Evolutionary conservation across 2,329 filamentous ascomycete species (phyloP), one percentile per base, ranked within the genome.

Genomic region (Ophiognomonia clavigignenti-juglandacearum): DNA sequence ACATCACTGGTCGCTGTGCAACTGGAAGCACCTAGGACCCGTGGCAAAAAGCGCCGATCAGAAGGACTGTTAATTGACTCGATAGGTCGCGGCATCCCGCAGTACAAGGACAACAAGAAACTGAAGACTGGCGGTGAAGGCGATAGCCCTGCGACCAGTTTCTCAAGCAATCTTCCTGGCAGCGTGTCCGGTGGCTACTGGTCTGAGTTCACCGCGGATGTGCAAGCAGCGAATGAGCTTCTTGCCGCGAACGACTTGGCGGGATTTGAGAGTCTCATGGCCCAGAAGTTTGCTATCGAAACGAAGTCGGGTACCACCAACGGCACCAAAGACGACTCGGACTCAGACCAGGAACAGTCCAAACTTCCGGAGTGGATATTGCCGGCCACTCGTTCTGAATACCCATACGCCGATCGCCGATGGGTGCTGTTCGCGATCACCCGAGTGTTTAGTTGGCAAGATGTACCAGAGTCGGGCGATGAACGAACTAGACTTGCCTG

Each of bases 61-160:
- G 75, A 80, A 43, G 83, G 84, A 8, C 70, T 87, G 7, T 67
- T 91, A 22, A 84, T 87, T 27, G 85, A 91, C 59, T 85, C 86
- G 0, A 79, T 91, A 45, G 84, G 85, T 2, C 83, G 83, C 50
- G 85, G 84, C 3, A 67, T 78, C 5, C 57, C 71, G 1, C 63
- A 65, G 10, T 57, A 67, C 4, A 67, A 69, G 53, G 55, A 67
- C 16, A 43, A 59, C 6, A 68, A 69, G 52, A 65, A 59, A 39
- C 50, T 34, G 11, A 51, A 35, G n/a, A 38, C 50, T 5, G 48
- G 34, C 7, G 29, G 19, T 18, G 47, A 53, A 19, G n/a, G 56
- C 4, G 65, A 62, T 1, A 55, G 62, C 29, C 67, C 69, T 46
- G 73, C 53, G 0, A 64, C 64, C 16, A 55, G 62, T 27, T 68